phyloP scores from a whole-genome alignment of 208 protist species.

The Acanthamoeba rhysodes region DNA sequence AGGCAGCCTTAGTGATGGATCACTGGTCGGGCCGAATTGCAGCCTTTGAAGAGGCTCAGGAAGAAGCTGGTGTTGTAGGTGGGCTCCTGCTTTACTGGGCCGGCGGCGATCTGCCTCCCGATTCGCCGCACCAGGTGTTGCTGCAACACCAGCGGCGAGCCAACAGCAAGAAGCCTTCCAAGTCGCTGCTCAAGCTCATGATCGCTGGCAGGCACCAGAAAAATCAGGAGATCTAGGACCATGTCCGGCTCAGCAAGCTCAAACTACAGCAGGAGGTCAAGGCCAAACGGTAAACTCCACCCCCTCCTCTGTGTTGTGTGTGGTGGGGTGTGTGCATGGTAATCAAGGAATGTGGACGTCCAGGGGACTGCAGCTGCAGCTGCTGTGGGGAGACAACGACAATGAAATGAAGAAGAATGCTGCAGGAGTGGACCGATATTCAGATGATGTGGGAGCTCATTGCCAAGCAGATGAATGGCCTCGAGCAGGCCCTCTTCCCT shows the following conservation, averaged over 20 bases:
- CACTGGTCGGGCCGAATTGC: not conserved
- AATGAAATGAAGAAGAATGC: conserved; percentile 52
- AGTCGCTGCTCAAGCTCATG: conserved; percentile 24
- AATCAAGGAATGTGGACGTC: too few species aligned
- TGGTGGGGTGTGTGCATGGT: not conserved
- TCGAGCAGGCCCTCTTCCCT: conserved; percentile 51
- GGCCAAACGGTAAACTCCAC: not conserved
- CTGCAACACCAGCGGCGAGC: not conserved
- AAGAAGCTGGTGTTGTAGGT: not conserved
- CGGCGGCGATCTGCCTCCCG: not conserved
- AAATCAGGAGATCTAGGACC: conserved; percentile 71
- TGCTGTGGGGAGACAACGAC: conserved; percentile 56
- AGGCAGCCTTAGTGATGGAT: too few species aligned
- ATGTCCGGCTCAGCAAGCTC: conserved; percentile 51
- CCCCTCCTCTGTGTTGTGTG: too few species aligned
- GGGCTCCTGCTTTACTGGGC: not conserved
- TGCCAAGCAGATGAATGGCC: conserved; percentile 20
- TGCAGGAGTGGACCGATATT: conserved; percentile 57
- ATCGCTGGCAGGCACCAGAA: conserved; percentile 41
- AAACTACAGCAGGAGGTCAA: conserved; percentile 60
- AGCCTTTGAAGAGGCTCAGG: not conserved
- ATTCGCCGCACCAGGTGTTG: not conserved
- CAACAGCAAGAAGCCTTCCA: conserved; percentile 32
- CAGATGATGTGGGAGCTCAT: conserved; percentile 55
- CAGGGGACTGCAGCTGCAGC: conserved; percentile 54